phyloP scores from a whole-genome alignment of 2,329 filamentous ascomycete species.

The Ophiostoma perfectum region DNA sequence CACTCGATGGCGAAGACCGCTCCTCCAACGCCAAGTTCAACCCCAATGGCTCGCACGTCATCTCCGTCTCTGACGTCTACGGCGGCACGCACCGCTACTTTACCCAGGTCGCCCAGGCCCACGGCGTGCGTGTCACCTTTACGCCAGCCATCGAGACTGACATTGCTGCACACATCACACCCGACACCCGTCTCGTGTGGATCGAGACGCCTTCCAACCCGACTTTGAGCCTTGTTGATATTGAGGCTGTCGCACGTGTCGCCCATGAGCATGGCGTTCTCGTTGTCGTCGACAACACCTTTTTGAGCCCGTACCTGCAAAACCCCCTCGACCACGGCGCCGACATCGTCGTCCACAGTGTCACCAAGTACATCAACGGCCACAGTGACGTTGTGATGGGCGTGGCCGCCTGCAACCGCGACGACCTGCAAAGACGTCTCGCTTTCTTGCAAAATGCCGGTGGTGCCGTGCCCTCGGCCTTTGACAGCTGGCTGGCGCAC shows the following conservation, averaged over 20 bases:
- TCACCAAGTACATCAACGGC: conserved; percentile 99
- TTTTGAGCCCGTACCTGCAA: conserved; percentile 92
- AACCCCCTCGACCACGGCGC: conserved; percentile 93
- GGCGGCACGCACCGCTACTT: conserved; percentile 98
- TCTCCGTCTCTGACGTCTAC: conserved; percentile 96
- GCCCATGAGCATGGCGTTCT: conserved; percentile 85
- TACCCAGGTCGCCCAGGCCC: conserved; percentile 91
- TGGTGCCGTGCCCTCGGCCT: conserved; percentile 86
- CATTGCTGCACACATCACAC: conserved; percentile 74
- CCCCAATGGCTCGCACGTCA: conserved; percentile 72
- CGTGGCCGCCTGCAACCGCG: conserved; percentile 88
- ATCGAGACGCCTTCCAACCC: conserved; percentile 95
- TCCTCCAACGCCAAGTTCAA: not conserved
- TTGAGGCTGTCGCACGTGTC: conserved; percentile 72
- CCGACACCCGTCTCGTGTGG: conserved; percentile 91
- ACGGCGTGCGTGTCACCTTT: conserved; percentile 92
- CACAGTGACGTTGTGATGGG: conserved; percentile 98
- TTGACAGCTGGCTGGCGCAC: conserved; percentile 97
- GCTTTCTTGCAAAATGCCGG: conserved; percentile 96
- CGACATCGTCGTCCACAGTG: conserved; percentile 93
- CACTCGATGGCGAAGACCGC: conserved; percentile 9
- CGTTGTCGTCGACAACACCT: conserved; percentile 99
- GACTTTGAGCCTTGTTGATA: conserved; percentile 87
- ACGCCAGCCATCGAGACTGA: conserved; percentile 88
- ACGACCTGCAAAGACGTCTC: conserved; percentile 68